Evolutionary conservation across 306 rosid genomes (phyloP).

Genomic region (Medicago ruthenica): DNA sequence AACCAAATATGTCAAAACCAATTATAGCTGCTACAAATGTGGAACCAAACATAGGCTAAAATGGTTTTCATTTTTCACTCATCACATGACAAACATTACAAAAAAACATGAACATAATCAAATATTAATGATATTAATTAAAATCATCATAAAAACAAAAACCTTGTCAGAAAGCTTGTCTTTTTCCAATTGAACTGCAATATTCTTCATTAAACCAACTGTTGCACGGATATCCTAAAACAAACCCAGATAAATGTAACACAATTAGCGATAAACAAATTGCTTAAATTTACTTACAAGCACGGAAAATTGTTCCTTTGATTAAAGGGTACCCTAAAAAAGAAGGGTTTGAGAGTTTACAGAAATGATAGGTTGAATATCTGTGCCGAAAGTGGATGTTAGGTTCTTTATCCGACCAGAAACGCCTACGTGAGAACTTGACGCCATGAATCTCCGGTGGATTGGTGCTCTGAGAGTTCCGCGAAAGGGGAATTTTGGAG

Average conservation of each 20-base stretch:
- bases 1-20: too few species aligned
- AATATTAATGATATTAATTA: neutral
- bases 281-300: neutral
- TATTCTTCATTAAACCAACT: constrained; percentile 63
- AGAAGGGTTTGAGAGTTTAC: constrained; percentile 54
- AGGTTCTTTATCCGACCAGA: constrained; percentile 54
- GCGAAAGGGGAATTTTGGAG: constrained; percentile 38
- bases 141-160: constrained; percentile 3
- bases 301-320: neutral
- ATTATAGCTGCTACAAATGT: too few species aligned
- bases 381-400: constrained; percentile 57
- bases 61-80: too few species aligned
- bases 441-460: constrained; percentile 59
- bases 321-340: constrained; percentile 3
- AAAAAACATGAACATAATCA: neutral
- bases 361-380: constrained; percentile 63
- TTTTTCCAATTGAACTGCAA: constrained; percentile 82
- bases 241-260: constrained; percentile 28
- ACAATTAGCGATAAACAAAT: neutral
- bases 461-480: neutral
- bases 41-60: too few species aligned
- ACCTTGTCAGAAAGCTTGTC: constrained; percentile 65
- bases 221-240: constrained; percentile 71
- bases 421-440: constrained; percentile 56
- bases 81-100: neutral